A percentile compares a stretch with the other conserved stretches of the same genome.
Evolutionary conservation across 768 basidiomycete species (phyloP).

Genomic region (Leccinum ochraceum): DNA sequence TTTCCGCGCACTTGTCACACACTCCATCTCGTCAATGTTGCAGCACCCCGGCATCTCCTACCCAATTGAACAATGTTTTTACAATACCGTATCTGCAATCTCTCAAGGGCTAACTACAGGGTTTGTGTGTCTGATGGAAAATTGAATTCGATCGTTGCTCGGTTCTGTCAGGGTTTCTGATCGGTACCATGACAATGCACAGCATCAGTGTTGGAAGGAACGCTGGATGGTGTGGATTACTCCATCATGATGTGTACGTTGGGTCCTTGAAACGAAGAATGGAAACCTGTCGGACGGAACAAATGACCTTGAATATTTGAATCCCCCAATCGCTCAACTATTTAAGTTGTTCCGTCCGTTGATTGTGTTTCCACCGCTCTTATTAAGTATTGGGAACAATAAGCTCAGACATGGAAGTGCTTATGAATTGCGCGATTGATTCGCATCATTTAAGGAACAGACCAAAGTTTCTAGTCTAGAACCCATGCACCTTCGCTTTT

Average conservation of each 20-base stretch:
- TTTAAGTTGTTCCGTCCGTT: not conserved
- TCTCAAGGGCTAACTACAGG: slow-evolving; percentile 33
- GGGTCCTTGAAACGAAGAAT: not conserved
- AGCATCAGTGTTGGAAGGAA: slow-evolving; percentile 7
- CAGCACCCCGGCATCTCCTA: slow-evolving; percentile 43
- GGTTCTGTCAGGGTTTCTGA: slow-evolving; percentile 15
- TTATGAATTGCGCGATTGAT: slow-evolving; percentile 7
- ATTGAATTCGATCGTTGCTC: slow-evolving; percentile 9
- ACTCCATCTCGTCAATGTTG: slow-evolving; percentile 44
- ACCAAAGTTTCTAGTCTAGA: slow-evolving; percentile 52
- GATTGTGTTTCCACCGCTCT: not conserved
- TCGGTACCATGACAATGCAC: slow-evolving; percentile 17
- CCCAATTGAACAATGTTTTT: slow-evolving; percentile 42
- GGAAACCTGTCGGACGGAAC: not conserved
- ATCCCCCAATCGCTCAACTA: not conserved
- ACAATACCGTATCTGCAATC: slow-evolving; percentile 35
- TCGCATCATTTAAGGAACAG: slow-evolving; percentile 4
- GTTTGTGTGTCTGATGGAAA: slow-evolving; percentile 19
- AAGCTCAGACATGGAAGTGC: not conserved
- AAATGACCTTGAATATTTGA: not conserved
- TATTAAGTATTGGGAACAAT: slow-evolving; percentile 1
- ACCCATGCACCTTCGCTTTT: slow-evolving; percentile 65
- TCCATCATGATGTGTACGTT: not conserved
- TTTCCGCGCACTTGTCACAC: slow-evolving; percentile 32
- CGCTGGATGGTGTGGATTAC: not conserved